Percentiles rank a stretch among this genome's conserved stretches.
Evolutionary conservation across 305 asterid species (phyloP).

Genomic region (Galium porrigens): DNA sequence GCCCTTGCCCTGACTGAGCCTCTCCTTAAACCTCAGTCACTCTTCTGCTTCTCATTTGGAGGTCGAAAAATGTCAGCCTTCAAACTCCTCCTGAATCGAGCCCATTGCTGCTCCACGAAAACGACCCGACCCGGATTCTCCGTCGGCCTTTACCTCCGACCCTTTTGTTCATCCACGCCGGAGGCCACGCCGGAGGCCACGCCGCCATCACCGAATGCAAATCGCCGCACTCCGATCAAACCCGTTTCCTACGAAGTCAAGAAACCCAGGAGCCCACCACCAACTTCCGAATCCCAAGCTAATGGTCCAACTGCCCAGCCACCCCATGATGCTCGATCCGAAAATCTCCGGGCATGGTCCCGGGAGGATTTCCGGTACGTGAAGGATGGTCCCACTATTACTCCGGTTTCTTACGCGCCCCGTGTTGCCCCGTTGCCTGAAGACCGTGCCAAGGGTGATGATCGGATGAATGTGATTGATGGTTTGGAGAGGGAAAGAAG

Average conservation of each 20-base stretch:
- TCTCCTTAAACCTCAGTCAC: conserved; percentile 23
- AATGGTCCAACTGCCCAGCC: background rate
- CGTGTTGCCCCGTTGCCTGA: conserved; percentile 93
- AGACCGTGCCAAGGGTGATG: conserved; percentile 25
- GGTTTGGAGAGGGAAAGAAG: conserved; percentile 57
- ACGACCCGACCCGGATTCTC: conserved; percentile 21
- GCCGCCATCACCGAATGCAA: background rate
- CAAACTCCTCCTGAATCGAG: conserved; percentile 37
- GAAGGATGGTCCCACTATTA: conserved; percentile 38
- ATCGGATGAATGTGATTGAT: conserved; percentile 21
- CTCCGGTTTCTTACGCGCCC: conserved; percentile 50
- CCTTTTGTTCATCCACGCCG: conserved; percentile 18
- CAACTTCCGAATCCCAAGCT: conserved; percentile 3
- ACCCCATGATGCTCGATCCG: conserved; percentile 6
- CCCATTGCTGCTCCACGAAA: conserved; percentile 25
- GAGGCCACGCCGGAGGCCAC: conserved; percentile 21
- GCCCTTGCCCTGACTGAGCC: conserved; percentile 9
- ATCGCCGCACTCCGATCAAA: conserved; percentile 23
- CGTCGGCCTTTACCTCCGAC: conserved; percentile 23
- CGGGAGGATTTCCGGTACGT: conserved; percentile 69
- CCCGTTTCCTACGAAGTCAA: conserved; percentile 64
- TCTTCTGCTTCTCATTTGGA: conserved; percentile 6
- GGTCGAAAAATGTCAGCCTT: conserved; percentile 38
- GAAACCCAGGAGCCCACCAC: conserved; percentile 9
- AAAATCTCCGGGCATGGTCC: conserved; percentile 34